Evolutionary conservation across 106 monocot genomes (phyloP).

Genomic region (Vanilla planifolia): DNA sequence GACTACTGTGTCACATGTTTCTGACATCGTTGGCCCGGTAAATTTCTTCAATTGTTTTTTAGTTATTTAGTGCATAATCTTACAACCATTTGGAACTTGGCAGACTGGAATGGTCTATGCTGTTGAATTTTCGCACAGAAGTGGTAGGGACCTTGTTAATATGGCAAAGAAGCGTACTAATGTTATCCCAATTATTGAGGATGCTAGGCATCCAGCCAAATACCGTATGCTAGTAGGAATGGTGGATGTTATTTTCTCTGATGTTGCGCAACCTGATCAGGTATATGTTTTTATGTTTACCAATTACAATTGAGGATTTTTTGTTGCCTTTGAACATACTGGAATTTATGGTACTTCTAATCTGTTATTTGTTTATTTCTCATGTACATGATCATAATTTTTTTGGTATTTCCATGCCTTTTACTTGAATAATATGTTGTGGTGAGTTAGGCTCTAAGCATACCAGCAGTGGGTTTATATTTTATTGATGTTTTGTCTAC

Average conservation of each 20-base stretch:
- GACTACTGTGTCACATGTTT: conserved; percentile 89
- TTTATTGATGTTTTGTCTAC: no score
- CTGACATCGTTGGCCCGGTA: conserved; percentile 94
- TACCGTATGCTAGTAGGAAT: conserved; percentile 91
- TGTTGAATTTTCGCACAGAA: conserved; percentile 93
- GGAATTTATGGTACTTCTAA: background rate
- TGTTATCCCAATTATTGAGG: conserved; percentile 92
- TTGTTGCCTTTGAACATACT: background rate
- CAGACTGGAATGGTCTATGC: conserved; percentile 88
- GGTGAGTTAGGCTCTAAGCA: no score
- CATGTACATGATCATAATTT: no score
- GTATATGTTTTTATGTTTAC: conserved; percentile 23
- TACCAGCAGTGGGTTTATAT: no score
- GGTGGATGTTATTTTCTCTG: conserved; percentile 96
- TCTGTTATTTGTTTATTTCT: no score
- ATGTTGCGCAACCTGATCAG: conserved; percentile 98
- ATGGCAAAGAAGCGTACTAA: conserved; percentile 93
- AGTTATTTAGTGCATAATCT: background rate
- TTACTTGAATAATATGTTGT: no score
- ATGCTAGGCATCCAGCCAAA: conserved; percentile 93
- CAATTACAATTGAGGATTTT: background rate
- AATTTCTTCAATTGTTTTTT: conserved; percentile 3
- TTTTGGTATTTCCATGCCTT: no score
- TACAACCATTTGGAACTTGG: background rate
- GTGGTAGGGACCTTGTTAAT: conserved; percentile 87